Conservation (phyloP, 495 filamentous ascomycete genomes). For the Pyronema omphalodes region DNA sequence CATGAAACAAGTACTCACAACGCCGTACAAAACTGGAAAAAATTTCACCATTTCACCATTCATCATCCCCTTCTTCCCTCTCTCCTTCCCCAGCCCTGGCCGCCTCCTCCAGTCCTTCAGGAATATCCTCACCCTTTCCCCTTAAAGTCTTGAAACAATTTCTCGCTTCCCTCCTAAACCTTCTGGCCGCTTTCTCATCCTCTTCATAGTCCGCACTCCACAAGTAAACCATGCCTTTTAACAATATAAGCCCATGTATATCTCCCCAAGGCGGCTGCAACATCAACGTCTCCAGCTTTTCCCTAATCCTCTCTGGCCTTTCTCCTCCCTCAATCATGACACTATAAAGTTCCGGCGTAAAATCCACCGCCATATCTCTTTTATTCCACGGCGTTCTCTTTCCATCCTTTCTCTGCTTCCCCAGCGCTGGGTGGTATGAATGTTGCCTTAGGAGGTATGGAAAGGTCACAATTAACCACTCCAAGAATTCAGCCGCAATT, state of each 20-base stretch:
- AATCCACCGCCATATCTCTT: slow-evolving; percentile 8
- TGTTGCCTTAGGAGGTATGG: slow-evolving; percentile 7
- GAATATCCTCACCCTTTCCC: slow-evolving; percentile 11
- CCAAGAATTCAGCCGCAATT: slow-evolving; percentile 11
- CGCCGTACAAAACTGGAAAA: too few species aligned
- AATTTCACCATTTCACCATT: not conserved
- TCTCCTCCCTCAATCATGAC: slow-evolving; percentile 6
- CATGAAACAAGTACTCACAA: too few species aligned
- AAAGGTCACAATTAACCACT: slow-evolving; percentile 14
- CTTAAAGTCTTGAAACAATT: slow-evolving; percentile 10
- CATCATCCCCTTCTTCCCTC: not conserved
- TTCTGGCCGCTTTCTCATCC: not conserved
- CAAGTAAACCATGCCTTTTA: slow-evolving; percentile 18
- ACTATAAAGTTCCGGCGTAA: slow-evolving; percentile 11
- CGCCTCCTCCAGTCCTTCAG: slow-evolving; percentile 5
- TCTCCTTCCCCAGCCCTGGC: not conserved
- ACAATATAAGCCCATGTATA: slow-evolving; percentile 9
- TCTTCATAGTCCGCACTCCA: slow-evolving; percentile 13
- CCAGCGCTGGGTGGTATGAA: slow-evolving; percentile 6
- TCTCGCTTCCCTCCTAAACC: slow-evolving; percentile 10
- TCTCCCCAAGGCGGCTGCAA: slow-evolving; percentile 17
- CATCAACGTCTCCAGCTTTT: slow-evolving; percentile 39
- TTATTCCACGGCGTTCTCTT: not conserved
- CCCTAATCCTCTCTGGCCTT: slow-evolving; percentile 29
- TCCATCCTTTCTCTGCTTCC: not conserved